Percentiles rank a stretch among this genome's conserved stretches.
phyloP scores from a whole-genome alignment of 495 filamentous ascomycete genomes.

The Oidiodendron maius region DNA sequence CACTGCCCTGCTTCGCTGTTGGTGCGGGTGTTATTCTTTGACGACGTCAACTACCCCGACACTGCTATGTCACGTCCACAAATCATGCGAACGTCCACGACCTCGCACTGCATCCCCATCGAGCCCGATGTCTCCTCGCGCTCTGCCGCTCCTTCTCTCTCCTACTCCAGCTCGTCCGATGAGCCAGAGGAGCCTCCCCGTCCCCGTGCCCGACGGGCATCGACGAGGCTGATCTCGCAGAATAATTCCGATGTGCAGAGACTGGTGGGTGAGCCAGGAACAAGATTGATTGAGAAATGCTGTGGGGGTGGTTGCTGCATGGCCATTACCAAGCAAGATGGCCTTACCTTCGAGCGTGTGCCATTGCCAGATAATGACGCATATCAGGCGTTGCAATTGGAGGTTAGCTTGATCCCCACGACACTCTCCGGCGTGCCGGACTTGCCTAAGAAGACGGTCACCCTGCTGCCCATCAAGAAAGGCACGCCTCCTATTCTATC shows the following conservation, averaged over 20 bases:
- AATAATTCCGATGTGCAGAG: conserved; percentile 68
- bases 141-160: conserved; percentile 20
- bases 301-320: conserved; percentile 94
- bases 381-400: conserved; percentile 69
- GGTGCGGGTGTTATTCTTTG: no score
- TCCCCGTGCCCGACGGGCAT: conserved; percentile 62
- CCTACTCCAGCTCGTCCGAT: conserved; percentile 22
- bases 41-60: conserved; percentile 5
- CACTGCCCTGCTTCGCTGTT: no score
- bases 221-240: conserved; percentile 73
- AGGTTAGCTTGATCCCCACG: conserved; percentile 66
- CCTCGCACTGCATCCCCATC: conserved; percentile 24
- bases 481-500: not conserved
- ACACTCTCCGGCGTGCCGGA: conserved; percentile 62
- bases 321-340: conserved; percentile 49
- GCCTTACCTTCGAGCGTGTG: conserved; percentile 47
- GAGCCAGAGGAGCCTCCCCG: conserved; percentile 17
- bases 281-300: conserved; percentile 62
- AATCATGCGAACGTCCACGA: conserved; percentile 15
- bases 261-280: conserved; percentile 57
- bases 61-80: conserved; percentile 19
- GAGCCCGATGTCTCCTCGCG: conserved; percentile 10
- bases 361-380: conserved; percentile 79
- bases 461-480: conserved; percentile 47
- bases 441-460: conserved; percentile 68